Percentiles rank a stretch among this genome's conserved stretches.
Evolutionary conservation across 768 basidiomycete species (phyloP).

Genomic region (Strobilomyces dryophilus): DNA sequence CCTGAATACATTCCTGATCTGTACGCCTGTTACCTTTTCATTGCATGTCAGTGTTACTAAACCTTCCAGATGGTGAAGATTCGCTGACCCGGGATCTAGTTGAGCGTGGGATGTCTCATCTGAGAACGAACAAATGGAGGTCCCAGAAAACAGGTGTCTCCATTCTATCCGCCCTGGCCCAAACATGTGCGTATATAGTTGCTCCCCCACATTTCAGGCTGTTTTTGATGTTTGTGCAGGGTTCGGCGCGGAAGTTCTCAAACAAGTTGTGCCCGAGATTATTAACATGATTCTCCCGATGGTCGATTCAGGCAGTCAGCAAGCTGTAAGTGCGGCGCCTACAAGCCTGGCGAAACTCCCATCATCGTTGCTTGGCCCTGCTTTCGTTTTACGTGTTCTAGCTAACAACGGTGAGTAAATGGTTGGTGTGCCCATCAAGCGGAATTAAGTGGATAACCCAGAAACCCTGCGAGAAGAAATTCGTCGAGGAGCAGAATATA

Average conservation of each 20-base stretch:
- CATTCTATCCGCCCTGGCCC: constrained; percentile 4
- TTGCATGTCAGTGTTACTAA: background rate
- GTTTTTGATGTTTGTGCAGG: background rate
- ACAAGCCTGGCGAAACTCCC: background rate
- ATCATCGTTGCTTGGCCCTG: constrained; percentile 1
- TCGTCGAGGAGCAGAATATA: constrained; percentile 11
- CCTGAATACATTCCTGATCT: background rate
- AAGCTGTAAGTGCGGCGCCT: background rate
- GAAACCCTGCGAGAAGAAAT: constrained; percentile 19
- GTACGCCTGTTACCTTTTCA: background rate
- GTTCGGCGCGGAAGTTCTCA: constrained; percentile 6
- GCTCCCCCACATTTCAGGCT: background rate
- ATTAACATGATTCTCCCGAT: constrained; percentile 4
- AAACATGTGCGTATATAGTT: background rate
- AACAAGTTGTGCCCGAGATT: constrained; percentile 1
- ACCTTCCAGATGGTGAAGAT: background rate
- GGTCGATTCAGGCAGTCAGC: background rate
- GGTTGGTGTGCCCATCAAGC: background rate
- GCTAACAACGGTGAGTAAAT: constrained; percentile 5
- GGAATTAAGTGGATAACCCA: background rate
- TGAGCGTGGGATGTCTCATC: constrained; percentile 2
- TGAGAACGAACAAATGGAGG: background rate
- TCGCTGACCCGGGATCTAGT: background rate
- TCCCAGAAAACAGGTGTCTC: constrained; percentile 16
- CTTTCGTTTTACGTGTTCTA: constrained; percentile 1